Conservation (phyloP, 768 basidiomycete genomes). For the Phylloporus sp. region DNA sequence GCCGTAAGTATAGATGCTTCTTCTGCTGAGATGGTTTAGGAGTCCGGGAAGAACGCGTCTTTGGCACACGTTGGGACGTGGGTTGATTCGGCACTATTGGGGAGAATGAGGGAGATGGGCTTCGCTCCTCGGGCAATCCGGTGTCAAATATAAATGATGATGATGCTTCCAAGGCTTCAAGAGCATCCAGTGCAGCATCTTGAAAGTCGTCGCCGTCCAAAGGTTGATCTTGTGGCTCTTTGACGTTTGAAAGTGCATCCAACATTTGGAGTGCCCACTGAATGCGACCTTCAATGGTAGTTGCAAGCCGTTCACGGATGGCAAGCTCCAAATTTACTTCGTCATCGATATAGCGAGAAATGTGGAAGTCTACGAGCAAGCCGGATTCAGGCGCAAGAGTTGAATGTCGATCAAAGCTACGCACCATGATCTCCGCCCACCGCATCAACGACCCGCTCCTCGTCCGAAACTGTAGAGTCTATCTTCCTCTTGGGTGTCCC, state of each 20-base stretch:
- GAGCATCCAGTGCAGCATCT: constrained; percentile 39
- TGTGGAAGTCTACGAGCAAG: constrained; percentile 10
- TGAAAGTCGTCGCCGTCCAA: constrained; percentile 32
- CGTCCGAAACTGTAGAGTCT: constrained; percentile 6
- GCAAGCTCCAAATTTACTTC: constrained; percentile 43
- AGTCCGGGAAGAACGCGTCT: constrained; percentile 27
- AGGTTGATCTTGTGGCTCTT: constrained; percentile 11
- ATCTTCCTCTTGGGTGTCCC: constrained; percentile 9
- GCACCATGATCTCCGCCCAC: constrained; percentile 16
- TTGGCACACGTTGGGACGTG: constrained; percentile 15
- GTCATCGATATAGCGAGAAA: constrained; percentile 24
- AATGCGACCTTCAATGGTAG: constrained; percentile 41
- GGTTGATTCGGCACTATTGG: constrained; percentile 14
- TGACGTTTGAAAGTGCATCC: constrained; percentile 27
- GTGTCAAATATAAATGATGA: constrained; percentile 35
- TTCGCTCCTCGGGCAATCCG: constrained; percentile 17
- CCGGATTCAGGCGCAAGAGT: background rate
- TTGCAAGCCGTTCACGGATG: constrained; percentile 37
- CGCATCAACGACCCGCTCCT: constrained; percentile 8
- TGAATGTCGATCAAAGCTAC: background rate
- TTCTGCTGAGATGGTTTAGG: constrained; percentile 27
- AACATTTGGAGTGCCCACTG: constrained; percentile 43
- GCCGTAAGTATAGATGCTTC: constrained; percentile 40
- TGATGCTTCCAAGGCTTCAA: constrained; percentile 38
- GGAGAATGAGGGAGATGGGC: constrained; percentile 21